Evolutionary conservation across 345 rosid species (phyloP), one percentile per base, ranked within the genome.

Genomic region (Nephelium lappaceum): DNA sequence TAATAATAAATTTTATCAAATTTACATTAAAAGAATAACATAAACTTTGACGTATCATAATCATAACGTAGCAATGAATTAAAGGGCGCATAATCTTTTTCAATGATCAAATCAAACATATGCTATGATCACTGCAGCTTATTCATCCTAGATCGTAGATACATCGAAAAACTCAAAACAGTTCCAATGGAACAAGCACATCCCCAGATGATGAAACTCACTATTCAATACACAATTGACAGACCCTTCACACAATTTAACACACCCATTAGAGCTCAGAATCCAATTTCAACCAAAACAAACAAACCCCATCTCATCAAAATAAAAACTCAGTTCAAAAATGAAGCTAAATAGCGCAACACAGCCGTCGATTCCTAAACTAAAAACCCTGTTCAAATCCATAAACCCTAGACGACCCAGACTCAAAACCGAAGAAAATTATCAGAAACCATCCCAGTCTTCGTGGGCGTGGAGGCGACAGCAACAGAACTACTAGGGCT

Each of bases 121-220:
- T 23, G 16, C 45, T 15, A n/a, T 38, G 24, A 55, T 72, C 42
- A 65, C 1, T 36, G 62, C 12, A 11, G 39, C 23, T 24, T 41
- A 15, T n/a, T 4, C 55, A 38, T 71, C 23, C 53, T 47, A 0
- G n/a, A 68, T 53, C 78, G 74, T 47, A 72, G 75, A 41, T 81
- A 73, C 24, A 81, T 16, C 63, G 60, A 7, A 24, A 81, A 43
- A 60, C 84, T 81, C 10, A 84, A 53, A 41, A 72, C 2, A 1
- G 79, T 61, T 42, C 75, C 84, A 43, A 72, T 2, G 19, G 71
- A 69, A 10, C 73, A 78, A 60, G 79, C 11, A 15, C 55, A 84
- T 36, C 82, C 84, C 86, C 82, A 81, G 25, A 68, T 63, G 12
- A 68, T 31, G 62, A 81, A 75, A 49, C 23, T n/a, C 39, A 31